Percentiles rank a stretch among this genome's conserved stretches.
phyloP scores from a whole-genome alignment of 805 yeast species.

The Clavispora fructus region DNA sequence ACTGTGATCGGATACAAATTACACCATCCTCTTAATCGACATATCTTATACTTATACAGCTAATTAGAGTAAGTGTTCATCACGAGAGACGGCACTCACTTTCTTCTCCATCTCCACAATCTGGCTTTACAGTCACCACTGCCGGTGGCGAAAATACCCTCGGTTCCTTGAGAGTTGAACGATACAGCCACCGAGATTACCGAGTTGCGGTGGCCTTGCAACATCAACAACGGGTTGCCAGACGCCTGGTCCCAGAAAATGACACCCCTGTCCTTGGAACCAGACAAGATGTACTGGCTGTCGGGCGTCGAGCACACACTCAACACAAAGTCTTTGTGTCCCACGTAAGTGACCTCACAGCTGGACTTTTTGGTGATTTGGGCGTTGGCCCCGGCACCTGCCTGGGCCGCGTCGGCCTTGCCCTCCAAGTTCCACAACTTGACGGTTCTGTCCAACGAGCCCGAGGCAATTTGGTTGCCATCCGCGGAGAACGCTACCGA shows the following conservation, averaged over 20 bases:
- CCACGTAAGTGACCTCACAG: slow-evolving; percentile 89
- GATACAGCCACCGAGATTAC: slow-evolving; percentile 93
- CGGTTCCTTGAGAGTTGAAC: slow-evolving; percentile 65
- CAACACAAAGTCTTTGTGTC: slow-evolving; percentile 93
- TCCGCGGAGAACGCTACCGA: slow-evolving; percentile 89
- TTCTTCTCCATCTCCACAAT: slow-evolving; percentile 83
- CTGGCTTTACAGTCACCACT: slow-evolving; percentile 97
- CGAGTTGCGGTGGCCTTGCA: slow-evolving; percentile 94
- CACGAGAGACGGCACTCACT: slow-evolving; percentile 10
- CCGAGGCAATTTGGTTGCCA: slow-evolving; percentile 88
- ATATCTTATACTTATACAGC: slow-evolving; percentile 2
- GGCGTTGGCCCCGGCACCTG: slow-evolving; percentile 14
- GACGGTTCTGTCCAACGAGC: slow-evolving; percentile 92
- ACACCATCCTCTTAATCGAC: not conserved
- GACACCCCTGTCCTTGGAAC: slow-evolving; percentile 95
- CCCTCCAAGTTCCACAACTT: slow-evolving; percentile 90
- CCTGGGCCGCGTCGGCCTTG: slow-evolving; percentile 26
- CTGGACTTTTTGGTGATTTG: slow-evolving; percentile 36
- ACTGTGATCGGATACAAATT: too few species aligned
- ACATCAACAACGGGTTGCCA: slow-evolving; percentile 89
- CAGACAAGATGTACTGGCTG: slow-evolving; percentile 84
- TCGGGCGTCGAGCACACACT: slow-evolving; percentile 93
- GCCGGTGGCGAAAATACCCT: slow-evolving; percentile 93
- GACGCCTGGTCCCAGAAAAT: slow-evolving; percentile 92
- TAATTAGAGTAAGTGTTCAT: not conserved